Evolutionary conservation across 495 filamentous ascomycete genomes (phyloP).

Genomic region (Lineolata rhizophorae): DNA sequence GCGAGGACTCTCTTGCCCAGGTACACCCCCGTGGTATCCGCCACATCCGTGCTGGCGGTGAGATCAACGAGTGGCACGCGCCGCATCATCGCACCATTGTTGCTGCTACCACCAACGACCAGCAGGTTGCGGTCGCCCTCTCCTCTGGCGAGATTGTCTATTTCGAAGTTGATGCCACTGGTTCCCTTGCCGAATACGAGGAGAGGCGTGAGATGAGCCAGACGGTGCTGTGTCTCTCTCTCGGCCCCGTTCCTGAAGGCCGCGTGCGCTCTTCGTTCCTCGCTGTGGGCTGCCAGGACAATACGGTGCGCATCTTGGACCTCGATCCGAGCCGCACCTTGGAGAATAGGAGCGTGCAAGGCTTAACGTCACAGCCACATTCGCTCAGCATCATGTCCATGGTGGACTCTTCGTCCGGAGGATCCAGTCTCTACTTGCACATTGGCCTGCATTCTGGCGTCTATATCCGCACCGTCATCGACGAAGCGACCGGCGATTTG

Average conservation of each 20-base stretch:
- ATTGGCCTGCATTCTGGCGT: constrained; percentile 91
- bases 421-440: constrained; percentile 72
- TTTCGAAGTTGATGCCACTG: constrained; percentile 90
- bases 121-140: constrained; percentile 80
- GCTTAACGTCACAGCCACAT: constrained; percentile 72
- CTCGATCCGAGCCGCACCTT: constrained; percentile 76
- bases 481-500: constrained; percentile 83
- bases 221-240: constrained; percentile 79
- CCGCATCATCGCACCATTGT: constrained; percentile 89
- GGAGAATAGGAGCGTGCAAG: constrained; percentile 83
- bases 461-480: constrained; percentile 80
- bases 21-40: constrained; percentile 89
- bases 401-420: constrained; percentile 64
- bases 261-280: constrained; percentile 67
- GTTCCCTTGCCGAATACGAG: constrained; percentile 77
- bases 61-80: constrained; percentile 83
- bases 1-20: constrained; percentile 80
- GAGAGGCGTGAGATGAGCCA: constrained; percentile 89
- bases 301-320: constrained; percentile 78
- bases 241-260: constrained; percentile 87
- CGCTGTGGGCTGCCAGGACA: constrained; percentile 92
- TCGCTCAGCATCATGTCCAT: constrained; percentile 84
- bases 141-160: constrained; percentile 94
- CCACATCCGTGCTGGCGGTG: constrained; percentile 58
- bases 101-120: constrained; percentile 82